Evolutionary conservation across 169 alveolate species (phyloP).

Genomic region (Plasmodium gallinaceum): DNA sequence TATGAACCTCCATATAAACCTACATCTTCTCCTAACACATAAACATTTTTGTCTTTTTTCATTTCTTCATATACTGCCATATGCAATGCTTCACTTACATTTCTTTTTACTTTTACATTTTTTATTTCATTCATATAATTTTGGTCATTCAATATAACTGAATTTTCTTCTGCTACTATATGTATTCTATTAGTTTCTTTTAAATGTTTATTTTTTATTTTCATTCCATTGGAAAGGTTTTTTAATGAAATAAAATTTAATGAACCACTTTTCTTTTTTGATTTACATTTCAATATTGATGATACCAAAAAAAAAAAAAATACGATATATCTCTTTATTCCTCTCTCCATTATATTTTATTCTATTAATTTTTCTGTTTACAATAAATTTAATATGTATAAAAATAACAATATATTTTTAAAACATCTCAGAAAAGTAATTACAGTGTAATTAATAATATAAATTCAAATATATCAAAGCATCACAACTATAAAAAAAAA

Average conservation of each 20-base stretch:
- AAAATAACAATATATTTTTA: too few relatives aligned
- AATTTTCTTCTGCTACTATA: not conserved
- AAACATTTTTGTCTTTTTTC: conserved; percentile 91
- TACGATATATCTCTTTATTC: not conserved
- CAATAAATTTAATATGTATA: too few relatives aligned
- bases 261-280: not conserved
- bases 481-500: not conserved
- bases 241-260: conserved; percentile 5
- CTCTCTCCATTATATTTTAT: not conserved
- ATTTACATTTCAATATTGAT: not conserved
- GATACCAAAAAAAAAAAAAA: not conserved
- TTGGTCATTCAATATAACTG: conserved; percentile 39
- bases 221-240: not conserved
- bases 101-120: conserved; percentile 83
- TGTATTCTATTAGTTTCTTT: not conserved
- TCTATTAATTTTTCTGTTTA: too few relatives aligned
- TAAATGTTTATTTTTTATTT: not conserved
- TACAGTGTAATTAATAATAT: not conserved
- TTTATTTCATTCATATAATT: conserved; percentile 72
- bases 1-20: conserved; percentile 94
- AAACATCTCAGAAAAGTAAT: too few relatives aligned
- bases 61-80: conserved; percentile 94
- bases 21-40: conserved; percentile 95
- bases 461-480: not conserved
- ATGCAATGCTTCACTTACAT: conserved; percentile 92